Conservation (phyloP, 2,329 filamentous ascomycete genomes). For the Aspergillus alliaceus region DNA sequence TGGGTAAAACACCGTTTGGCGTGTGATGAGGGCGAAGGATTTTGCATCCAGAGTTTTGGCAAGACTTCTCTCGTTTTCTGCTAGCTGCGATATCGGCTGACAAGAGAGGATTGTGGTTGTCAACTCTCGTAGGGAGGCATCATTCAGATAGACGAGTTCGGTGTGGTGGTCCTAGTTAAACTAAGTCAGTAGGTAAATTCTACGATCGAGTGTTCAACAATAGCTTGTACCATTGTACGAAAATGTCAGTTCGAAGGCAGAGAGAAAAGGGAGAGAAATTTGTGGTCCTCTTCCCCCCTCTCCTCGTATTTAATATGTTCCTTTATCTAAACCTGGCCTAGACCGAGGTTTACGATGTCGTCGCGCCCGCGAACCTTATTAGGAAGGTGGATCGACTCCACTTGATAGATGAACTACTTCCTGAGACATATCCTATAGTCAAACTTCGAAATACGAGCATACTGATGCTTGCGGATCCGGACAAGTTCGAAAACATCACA, state of each 20-base stretch:
- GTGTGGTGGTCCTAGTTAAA: not conserved
- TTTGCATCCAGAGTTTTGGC: slow-evolving; percentile 17
- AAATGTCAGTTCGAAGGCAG: not conserved
- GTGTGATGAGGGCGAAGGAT: slow-evolving; percentile 22
- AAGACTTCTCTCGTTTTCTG: slow-evolving; percentile 21
- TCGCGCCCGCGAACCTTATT: not conserved
- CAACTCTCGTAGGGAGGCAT: slow-evolving; percentile 21
- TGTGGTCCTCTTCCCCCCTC: not conserved
- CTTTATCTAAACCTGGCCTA: too few relatives aligned
- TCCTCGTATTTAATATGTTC: too few relatives aligned
- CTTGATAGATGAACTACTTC: too few relatives aligned
- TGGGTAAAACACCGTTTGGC: slow-evolving; percentile 29
- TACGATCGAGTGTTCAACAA: not conserved
- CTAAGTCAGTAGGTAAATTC: not conserved
- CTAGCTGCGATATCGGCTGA: slow-evolving; percentile 19
- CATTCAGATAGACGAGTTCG: slow-evolving; percentile 27
- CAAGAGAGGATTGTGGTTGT: slow-evolving; percentile 22
- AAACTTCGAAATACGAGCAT: too few relatives aligned
- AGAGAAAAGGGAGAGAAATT: not conserved
- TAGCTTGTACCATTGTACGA: not conserved
- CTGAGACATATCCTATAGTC: too few relatives aligned
- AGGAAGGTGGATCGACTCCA: not conserved
- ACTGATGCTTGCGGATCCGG: too few relatives aligned
- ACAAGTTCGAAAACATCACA: too few relatives aligned
- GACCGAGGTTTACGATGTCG: not conserved